A percentile compares a stretch with the other conserved stretches of the same genome.
phyloP scores from a whole-genome alignment of 768 basidiomycete genomes.

The Hericium erinaceus region DNA sequence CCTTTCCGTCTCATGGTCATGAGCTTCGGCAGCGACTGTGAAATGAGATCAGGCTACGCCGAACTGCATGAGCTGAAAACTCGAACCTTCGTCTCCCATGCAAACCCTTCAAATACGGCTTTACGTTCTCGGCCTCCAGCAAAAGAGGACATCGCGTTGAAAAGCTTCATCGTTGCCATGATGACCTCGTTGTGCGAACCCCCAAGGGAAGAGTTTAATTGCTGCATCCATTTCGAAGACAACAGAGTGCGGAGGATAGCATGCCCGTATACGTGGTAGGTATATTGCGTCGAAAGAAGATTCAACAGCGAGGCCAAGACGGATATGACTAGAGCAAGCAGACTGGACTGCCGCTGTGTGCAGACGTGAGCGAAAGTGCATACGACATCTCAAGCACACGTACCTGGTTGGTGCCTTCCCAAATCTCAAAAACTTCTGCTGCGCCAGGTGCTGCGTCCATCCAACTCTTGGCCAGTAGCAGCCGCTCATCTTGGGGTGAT shows the following conservation, averaged over 20 bases:
- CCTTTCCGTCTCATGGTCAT: conserved; percentile 61
- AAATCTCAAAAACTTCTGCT: conserved; percentile 52
- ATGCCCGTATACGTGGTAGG: conserved; percentile 52
- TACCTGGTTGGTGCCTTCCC: conserved; percentile 48
- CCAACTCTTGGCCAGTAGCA: conserved; percentile 55
- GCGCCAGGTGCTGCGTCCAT: conserved; percentile 46
- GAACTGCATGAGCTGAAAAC: background rate
- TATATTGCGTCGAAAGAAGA: conserved; percentile 59
- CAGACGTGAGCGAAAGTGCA: conserved; percentile 1
- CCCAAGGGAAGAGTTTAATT: conserved; percentile 53
- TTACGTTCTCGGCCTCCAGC: conserved; percentile 59
- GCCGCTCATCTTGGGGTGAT: conserved; percentile 46
- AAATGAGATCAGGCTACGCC: conserved; percentile 2
- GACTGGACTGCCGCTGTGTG: conserved; percentile 34
- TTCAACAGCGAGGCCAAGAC: conserved; percentile 50
- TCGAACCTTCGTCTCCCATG: conserved; percentile 70
- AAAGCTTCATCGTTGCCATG: conserved; percentile 56
- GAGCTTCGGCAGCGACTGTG: conserved; percentile 56
- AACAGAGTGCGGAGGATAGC: conserved; percentile 56
- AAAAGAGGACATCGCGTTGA: conserved; percentile 51
- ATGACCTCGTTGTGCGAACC: conserved; percentile 58
- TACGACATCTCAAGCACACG: conserved; percentile 13
- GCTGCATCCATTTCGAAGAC: conserved; percentile 42
- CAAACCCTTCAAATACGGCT: conserved; percentile 54
- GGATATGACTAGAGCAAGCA: conserved; percentile 37